These are phyloP conservation scores for Penicillium griseofulvum DNA, from an alignment of 2,329 filamentous ascomycete genomes.

Conservation along the genomic window DNA sequence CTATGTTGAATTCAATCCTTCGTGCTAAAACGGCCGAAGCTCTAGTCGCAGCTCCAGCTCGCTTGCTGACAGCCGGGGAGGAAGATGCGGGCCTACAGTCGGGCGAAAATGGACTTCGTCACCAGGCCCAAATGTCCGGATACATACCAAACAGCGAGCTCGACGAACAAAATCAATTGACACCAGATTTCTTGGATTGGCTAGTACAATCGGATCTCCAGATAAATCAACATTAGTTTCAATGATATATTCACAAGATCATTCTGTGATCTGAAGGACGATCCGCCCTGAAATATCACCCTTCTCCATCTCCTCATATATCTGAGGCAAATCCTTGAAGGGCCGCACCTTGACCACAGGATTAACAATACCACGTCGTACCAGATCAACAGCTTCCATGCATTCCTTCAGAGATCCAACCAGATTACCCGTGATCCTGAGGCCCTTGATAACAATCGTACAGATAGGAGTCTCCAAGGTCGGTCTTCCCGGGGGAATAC, in stretches of 20 bases:
- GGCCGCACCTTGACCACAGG: slow-evolving; percentile 43
- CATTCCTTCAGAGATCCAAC: slow-evolving; percentile 48
- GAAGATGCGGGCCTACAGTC: background rate
- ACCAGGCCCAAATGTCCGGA: background rate
- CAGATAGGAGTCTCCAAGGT: slow-evolving; percentile 43
- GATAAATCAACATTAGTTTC: background rate
- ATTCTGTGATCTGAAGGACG: slow-evolving; percentile 42
- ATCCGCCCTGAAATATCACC: slow-evolving; percentile 45
- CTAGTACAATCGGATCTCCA: background rate
- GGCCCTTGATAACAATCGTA: slow-evolving; percentile 47
- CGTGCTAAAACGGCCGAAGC: slow-evolving; percentile 29
- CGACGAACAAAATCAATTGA: background rate
- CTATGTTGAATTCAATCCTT: slow-evolving; percentile 27
- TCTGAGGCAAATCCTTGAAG: slow-evolving; percentile 42
- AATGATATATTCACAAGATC: background rate
- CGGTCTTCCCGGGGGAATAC: slow-evolving; percentile 42
- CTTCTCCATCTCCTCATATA: slow-evolving; percentile 48
- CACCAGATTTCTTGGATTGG: background rate
- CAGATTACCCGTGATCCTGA: slow-evolving; percentile 45
- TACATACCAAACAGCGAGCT: background rate
- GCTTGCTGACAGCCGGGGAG: slow-evolving; percentile 6
- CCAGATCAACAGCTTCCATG: slow-evolving; percentile 47
- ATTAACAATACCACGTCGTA: slow-evolving; percentile 43
- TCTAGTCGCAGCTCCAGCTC: slow-evolving; percentile 26
- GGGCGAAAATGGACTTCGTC: background rate